Evolutionary conservation across 2,329 filamentous ascomycete genomes (phyloP), one percentile per base, ranked within the genome.

Genomic region (Aspergillus aculeatus): DNA sequence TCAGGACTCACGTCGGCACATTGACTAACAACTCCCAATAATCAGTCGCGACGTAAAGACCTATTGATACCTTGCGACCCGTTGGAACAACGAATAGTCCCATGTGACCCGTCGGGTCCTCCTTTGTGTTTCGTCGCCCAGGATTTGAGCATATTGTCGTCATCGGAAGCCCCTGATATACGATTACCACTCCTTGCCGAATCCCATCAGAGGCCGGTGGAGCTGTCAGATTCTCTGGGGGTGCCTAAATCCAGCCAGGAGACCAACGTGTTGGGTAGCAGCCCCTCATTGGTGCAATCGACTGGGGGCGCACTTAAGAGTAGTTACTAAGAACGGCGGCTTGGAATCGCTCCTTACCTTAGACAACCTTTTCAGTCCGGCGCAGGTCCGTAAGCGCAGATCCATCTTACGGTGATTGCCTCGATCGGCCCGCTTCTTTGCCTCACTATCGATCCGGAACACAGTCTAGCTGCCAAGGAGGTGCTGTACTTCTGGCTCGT

Each of bases 391-490:
- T 48, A 52, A 52, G 44, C 49, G 48, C 50, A 54, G 52, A 61
- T 47, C 51, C 48, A 49, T 61, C 55, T 59, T 31, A 49, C 50
- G 53, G 26, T 54, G 32, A 54, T 56, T 54, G 54, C 35, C 54
- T 57, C 57, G 54, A 55, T 56, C 52, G 65, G 59, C 63, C 61
- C 62, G 62, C 61, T 59, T 55, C 51, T 14, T 63, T 58, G 66
- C 63, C 66, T 66, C 66, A 68, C 62, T 68, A 62, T 64, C 59
- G 57, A 57, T 19, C 50, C 57, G 41, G 41, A 59, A 32, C 29
- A 38, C 38, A 23, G 12, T 19, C 54, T 57, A 48, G 54, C 60
- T 61, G 54, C 67, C 65, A 67, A 65, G 65, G 60, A 69, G 64
- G 57, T 57, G 56, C 54, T 59, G 44, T 50, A 47, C 21, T 64